Percentiles rank a stretch among this genome's conserved stretches.
These are phyloP conservation scores for Atkinsonella texensis DNA, from an alignment of 2,329 filamentous ascomycete species.

Conservation along the genomic window DNA sequence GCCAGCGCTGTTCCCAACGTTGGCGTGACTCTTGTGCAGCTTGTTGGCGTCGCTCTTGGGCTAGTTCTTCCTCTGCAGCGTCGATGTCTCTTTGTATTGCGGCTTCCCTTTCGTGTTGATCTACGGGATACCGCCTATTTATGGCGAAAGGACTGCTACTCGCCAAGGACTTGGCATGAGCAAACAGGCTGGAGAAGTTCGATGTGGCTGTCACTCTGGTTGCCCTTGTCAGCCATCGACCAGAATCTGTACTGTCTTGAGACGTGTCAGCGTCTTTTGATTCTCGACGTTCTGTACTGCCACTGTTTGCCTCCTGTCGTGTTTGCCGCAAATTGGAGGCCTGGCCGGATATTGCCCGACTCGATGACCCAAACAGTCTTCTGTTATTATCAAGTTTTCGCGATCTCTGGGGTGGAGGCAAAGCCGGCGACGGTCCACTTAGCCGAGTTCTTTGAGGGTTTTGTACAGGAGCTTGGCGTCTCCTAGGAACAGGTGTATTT, in stretches of 20 bases:
- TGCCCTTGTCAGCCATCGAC: constrained; percentile 7
- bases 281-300: background rate
- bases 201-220: constrained; percentile 4
- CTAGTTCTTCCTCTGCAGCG: constrained; percentile 7
- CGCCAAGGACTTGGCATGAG: constrained; percentile 5
- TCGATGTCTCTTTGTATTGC: constrained; percentile 13
- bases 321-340: background rate
- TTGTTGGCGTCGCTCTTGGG: constrained; percentile 3
- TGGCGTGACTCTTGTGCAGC: constrained; percentile 3
- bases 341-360: background rate
- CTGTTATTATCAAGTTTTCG: background rate
- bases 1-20: constrained; percentile 11
- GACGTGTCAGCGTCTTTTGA: constrained; percentile 2
- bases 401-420: background rate
- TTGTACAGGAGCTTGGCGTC: background rate
- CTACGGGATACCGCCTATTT: constrained; percentile 3
- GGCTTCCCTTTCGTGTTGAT: constrained; percentile 13
- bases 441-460: background rate
- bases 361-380: background rate
- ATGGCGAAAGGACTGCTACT: constrained; percentile 8
- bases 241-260: constrained; percentile 5
- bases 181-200: constrained; percentile 5
- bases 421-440: background rate
- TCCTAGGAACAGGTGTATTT: constrained; percentile 13
- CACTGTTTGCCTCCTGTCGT: background rate